Evolutionary conservation across 1,284 basidiomycete species (phyloP).

Genomic region (Neonothopanus nambi): DNA sequence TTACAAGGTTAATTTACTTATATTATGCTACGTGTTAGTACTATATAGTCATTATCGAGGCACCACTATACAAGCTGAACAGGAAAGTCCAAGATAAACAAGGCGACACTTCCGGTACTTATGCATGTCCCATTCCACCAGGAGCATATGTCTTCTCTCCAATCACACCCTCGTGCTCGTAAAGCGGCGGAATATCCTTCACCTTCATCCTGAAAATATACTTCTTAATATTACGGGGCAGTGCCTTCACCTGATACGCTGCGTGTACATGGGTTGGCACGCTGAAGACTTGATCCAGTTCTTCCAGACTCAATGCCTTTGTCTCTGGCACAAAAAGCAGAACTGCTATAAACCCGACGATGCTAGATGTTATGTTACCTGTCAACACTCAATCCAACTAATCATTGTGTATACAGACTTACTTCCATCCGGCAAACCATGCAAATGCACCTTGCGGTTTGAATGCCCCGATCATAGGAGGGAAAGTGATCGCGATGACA

Average conservation of each 20-base stretch:
- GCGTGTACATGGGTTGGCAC: slow-evolving; percentile 66
- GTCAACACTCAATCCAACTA: too few relatives aligned
- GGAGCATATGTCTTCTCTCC: slow-evolving; percentile 21
- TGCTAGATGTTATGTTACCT: too few relatives aligned
- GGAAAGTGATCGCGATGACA: slow-evolving; percentile 72
- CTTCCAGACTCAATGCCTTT: slow-evolving; percentile 77
- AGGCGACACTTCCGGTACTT: too few relatives aligned
- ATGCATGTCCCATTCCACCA: slow-evolving; percentile 19
- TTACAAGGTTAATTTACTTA: too few relatives aligned
- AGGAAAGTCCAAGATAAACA: too few relatives aligned
- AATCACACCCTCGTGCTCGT: slow-evolving; percentile 43
- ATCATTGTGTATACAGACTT: slow-evolving; percentile 17
- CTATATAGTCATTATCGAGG: too few relatives aligned
- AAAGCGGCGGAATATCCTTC: slow-evolving; percentile 45
- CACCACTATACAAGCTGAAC: too few relatives aligned
- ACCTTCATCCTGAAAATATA: slow-evolving; percentile 55
- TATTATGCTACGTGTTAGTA: too few relatives aligned
- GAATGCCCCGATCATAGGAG: slow-evolving; percentile 63
- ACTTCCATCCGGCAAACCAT: slow-evolving; percentile 44
- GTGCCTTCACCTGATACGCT: slow-evolving; percentile 59
- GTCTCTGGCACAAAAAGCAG: slow-evolving; percentile 79
- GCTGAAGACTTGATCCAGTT: slow-evolving; percentile 65
- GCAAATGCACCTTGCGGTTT: slow-evolving; percentile 71
- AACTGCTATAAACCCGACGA: slow-evolving; percentile 56
- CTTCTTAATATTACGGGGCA: slow-evolving; percentile 62